A percentile compares a stretch with the other conserved stretches of the same genome.
phyloP scores from a whole-genome alignment of 441 rosid genomes.

The Pelargonium myrrhifolium region DNA sequence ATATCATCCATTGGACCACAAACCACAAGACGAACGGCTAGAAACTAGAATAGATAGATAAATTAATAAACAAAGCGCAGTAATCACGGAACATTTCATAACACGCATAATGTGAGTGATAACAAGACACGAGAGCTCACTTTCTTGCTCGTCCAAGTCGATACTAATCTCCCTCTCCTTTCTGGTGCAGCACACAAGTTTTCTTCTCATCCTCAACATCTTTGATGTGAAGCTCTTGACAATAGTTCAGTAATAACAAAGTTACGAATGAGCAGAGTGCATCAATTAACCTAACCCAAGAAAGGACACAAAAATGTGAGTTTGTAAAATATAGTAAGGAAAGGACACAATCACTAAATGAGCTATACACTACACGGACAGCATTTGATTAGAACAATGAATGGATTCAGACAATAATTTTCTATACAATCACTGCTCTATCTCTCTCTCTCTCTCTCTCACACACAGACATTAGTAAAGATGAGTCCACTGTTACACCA shows the following conservation, averaged over 20 bases:
- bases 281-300: too few species aligned
- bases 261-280: too few species aligned
- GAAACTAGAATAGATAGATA: not conserved
- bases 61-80: not conserved
- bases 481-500: too few species aligned
- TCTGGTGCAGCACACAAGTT: not conserved
- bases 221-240: not conserved
- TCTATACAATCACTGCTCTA: too few species aligned
- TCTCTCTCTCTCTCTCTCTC: too few species aligned
- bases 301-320: too few species aligned
- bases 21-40: not conserved
- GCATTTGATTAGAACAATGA: too few species aligned
- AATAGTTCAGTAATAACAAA: not conserved
- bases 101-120: not conserved
- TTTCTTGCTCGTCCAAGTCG: not conserved
- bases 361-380: too few species aligned
- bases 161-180: not conserved
- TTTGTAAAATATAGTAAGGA: too few species aligned
- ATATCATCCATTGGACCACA: not conserved
- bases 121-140: not conserved
- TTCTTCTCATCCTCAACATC: constrained; percentile 2
- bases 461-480: too few species aligned
- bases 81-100: not conserved
- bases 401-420: too few species aligned
- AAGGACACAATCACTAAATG: too few species aligned